phyloP scores from a whole-genome alignment of 495 filamentous ascomycete genomes.

The Hypoxylon trugodes region DNA sequence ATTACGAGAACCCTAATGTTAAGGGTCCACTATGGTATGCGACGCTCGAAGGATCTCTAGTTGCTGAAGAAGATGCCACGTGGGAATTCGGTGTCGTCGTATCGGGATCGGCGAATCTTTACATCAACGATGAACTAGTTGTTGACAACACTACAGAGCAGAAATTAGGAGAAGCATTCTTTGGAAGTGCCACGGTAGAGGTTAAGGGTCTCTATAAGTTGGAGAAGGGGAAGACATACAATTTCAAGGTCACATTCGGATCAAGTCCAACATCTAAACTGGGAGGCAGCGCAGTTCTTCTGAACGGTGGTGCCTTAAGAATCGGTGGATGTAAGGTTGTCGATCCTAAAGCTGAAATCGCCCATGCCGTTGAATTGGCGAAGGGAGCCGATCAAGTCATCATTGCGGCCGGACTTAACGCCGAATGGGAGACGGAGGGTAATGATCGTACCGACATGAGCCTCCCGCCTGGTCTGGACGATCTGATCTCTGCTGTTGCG shows the following conservation, averaged over 20 bases:
- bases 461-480: slow-evolving; percentile 66
- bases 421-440: slow-evolving; percentile 79
- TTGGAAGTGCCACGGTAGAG: slow-evolving; percentile 67
- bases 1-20: slow-evolving; percentile 68
- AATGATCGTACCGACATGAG: slow-evolving; percentile 74
- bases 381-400: slow-evolving; percentile 72
- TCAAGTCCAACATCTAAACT: slow-evolving; percentile 70
- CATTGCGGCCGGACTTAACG: slow-evolving; percentile 73
- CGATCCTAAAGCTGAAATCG: slow-evolving; percentile 65
- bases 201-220: slow-evolving; percentile 65
- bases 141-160: slow-evolving; percentile 74
- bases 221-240: slow-evolving; percentile 67
- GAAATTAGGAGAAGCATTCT: slow-evolving; percentile 67
- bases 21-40: slow-evolving; percentile 65
- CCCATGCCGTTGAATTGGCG: slow-evolving; percentile 69
- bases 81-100: slow-evolving; percentile 71
- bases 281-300: slow-evolving; percentile 58
- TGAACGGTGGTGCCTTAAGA: slow-evolving; percentile 71
- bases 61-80: slow-evolving; percentile 61
- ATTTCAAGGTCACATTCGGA: slow-evolving; percentile 69
- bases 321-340: slow-evolving; percentile 69
- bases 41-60: slow-evolving; percentile 66
- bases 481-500: slow-evolving; percentile 65
- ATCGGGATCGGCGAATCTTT: slow-evolving; percentile 70
- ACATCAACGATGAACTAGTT: slow-evolving; percentile 69